Evolutionary conservation across 495 filamentous ascomycete genomes (phyloP).

Genomic region (Annulohypoxylon moriforme): DNA sequence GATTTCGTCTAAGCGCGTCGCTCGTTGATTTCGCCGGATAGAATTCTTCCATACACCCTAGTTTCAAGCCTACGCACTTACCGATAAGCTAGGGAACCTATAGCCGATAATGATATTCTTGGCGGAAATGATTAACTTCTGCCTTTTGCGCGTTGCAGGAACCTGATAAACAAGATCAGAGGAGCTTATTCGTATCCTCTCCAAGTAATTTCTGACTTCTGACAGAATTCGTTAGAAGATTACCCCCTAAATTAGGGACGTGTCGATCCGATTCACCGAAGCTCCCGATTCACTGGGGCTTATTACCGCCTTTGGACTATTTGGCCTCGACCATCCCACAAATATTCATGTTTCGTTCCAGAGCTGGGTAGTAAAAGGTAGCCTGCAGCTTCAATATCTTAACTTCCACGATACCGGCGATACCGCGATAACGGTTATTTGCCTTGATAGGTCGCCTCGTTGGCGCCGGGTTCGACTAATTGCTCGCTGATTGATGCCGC

Average conservation of each 20-base stretch:
- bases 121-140: neutral
- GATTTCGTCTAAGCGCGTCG: neutral
- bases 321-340: neutral
- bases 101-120: slow-evolving; percentile 7
- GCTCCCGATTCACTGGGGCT: slow-evolving; percentile 4
- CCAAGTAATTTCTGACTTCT: neutral
- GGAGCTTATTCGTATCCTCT: neutral
- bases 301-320: slow-evolving; percentile 14
- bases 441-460: neutral
- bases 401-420: neutral
- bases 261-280: slow-evolving; percentile 13
- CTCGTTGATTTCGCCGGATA: neutral
- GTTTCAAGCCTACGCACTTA: neutral
- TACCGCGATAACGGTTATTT: slow-evolving; percentile 5
- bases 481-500: slow-evolving; percentile 19
- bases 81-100: neutral
- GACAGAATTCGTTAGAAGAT: neutral
- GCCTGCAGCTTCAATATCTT: slow-evolving; percentile 14
- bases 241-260: slow-evolving; percentile 7
- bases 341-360: slow-evolving; percentile 11
- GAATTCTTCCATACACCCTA: slow-evolving; percentile 4
- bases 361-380: slow-evolving; percentile 17
- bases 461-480: slow-evolving; percentile 9
- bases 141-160: neutral
- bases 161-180: neutral